Conservation (phyloP, 352 stramenopile species). For the Phytophthora agathidicida region DNA sequence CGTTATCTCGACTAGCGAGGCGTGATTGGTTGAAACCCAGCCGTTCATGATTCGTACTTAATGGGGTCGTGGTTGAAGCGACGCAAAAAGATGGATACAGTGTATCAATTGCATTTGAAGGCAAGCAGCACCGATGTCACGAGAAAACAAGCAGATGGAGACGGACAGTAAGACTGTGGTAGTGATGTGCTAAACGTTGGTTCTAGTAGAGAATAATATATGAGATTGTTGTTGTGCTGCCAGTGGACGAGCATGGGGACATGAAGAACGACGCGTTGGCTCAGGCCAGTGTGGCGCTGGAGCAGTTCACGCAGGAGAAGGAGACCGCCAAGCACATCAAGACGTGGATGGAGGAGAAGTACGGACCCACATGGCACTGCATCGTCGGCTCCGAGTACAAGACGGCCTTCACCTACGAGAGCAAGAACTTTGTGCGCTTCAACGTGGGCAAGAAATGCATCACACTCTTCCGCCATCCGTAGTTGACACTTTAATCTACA, state of each 20-base stretch:
- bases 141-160: conserved; percentile 84
- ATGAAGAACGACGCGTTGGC: conserved; percentile 84
- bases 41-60: conserved; percentile 16
- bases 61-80: conserved; percentile 17
- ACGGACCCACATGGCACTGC: conserved; percentile 35
- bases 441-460: conserved; percentile 89
- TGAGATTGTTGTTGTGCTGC: neutral
- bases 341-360: conserved; percentile 75
- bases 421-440: conserved; percentile 84
- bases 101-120: neutral
- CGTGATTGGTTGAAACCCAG: conserved; percentile 24
- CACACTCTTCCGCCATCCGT: conserved; percentile 80
- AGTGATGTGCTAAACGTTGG: neutral
- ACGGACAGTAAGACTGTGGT: conserved; percentile 61
- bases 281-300: conserved; percentile 67
- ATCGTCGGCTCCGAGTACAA: conserved; percentile 29
- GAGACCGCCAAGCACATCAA: conserved; percentile 84
- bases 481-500: too few relatives aligned
- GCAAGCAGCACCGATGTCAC: conserved; percentile 43
- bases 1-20: conserved; percentile 8
- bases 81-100: conserved; percentile 16
- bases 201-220: neutral
- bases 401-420: conserved; percentile 27
- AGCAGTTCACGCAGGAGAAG: conserved; percentile 82
- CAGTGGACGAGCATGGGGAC: conserved; percentile 85